Conservation (phyloP, 2,329 filamentous ascomycete species). For the Fusarium ramigenum region DNA sequence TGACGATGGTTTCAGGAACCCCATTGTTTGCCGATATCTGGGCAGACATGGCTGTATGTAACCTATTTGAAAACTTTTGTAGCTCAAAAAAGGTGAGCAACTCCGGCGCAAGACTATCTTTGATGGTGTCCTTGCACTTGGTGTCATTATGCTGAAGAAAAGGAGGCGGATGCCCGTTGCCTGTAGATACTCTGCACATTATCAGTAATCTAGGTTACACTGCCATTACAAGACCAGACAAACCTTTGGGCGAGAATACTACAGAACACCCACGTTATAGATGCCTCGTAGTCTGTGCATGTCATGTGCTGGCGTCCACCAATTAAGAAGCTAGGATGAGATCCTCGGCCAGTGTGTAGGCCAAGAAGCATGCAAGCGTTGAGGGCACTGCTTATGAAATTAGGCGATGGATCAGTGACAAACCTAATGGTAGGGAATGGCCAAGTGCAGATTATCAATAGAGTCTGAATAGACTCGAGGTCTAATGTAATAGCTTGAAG, state of each 20-base stretch:
- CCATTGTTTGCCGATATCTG: slow-evolving; percentile 57
- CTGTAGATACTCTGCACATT: slow-evolving; percentile 47
- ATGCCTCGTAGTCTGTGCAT: slow-evolving; percentile 61
- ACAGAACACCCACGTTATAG: slow-evolving; percentile 62
- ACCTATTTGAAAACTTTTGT: slow-evolving; percentile 60
- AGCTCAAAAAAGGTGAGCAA: slow-evolving; percentile 57
- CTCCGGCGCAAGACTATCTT: slow-evolving; percentile 55
- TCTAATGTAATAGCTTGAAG: slow-evolving; percentile 55
- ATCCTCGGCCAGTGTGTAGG: slow-evolving; percentile 62
- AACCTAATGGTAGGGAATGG: slow-evolving; percentile 62
- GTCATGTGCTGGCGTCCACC: slow-evolving; percentile 54
- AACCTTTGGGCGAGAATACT: slow-evolving; percentile 63
- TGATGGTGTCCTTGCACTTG: slow-evolving; percentile 52
- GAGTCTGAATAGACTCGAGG: slow-evolving; percentile 60
- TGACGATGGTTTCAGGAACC: slow-evolving; percentile 57
- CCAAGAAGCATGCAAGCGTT: slow-evolving; percentile 60
- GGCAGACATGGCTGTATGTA: slow-evolving; percentile 58
- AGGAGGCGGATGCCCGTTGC: slow-evolving; percentile 58
- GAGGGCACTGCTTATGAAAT: slow-evolving; percentile 57
- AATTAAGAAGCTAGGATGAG: slow-evolving; percentile 58
- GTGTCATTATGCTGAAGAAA: slow-evolving; percentile 62
- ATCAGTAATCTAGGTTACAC: slow-evolving; percentile 2
- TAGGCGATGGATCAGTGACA: slow-evolving; percentile 59
- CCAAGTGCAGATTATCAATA: slow-evolving; percentile 63
- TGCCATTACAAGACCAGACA: background rate